Base-by-base conservation (phyloP, 2,329 filamentous ascomycete species). In the Ophiostoma quercus region DNA sequence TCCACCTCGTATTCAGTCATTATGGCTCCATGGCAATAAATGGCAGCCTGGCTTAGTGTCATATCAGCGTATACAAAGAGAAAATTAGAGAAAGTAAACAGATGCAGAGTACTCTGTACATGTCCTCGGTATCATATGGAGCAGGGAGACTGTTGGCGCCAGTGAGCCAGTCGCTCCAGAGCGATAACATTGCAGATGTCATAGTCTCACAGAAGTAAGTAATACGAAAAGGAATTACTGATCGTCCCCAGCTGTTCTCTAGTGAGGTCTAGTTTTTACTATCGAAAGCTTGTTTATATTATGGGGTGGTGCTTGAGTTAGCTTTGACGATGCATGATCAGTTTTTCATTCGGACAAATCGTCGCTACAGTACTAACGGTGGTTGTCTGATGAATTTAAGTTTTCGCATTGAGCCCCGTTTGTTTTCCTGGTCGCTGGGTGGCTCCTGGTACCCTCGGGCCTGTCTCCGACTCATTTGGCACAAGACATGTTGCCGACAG, bases 1-100 rank as follows among this genome's bases (percentile, higher is more conserved):
- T 22, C 51, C 51, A 25, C 51, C 51, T 57, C 51, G 51, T 57
- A 57, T 57, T 57, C 51, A 25, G n/a, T 57, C 51, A 25, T 57
- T 57, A 57, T 25, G 22, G 3, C 51, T 57, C 51, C 2, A n/a
- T 25, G 9, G 22, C 22, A 29, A 12, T 57, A 57, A 57, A 12
- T 57, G n/a, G 51, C 22, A 57, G 51, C 51, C 51, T 29, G 11
- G n/a, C 51, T 25, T 25, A 57, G 51, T 25, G 43, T n/a, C 43
- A 57, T 12, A 57, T 22, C 22, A 25, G n/a, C 25, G n/a, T 25
- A n/a, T 19, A 47, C 39, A 47, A 47, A 47, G 43, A 47, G 43
- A 47, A 47, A 47, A 47, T n/a, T 2, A 47, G 43, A 47, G 5
- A 47, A 47, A 16, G 16, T 47, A 6, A 47, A 41, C 39, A 41